Percentiles rank a stretch among this genome's conserved stretches.
phyloP scores from a whole-genome alignment of 331 rosid species.

The Malus hybrid region DNA sequence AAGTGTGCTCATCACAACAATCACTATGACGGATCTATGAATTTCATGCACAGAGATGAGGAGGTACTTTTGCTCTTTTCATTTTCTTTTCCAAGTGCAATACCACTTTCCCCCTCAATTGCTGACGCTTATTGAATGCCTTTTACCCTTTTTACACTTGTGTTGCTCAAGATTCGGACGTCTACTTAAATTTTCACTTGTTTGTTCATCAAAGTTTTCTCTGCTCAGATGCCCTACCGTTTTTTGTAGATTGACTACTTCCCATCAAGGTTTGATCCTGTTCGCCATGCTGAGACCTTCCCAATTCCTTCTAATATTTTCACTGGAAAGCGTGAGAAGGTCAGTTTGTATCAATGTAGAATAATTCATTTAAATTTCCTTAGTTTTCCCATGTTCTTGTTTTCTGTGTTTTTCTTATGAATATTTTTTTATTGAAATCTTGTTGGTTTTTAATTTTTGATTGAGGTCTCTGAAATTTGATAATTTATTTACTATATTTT shows the following conservation, averaged over 20 bases:
- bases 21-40: slow-evolving; percentile 88
- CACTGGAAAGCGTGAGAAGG: slow-evolving; percentile 73
- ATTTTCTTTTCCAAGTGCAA: not conserved
- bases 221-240: slow-evolving; percentile 5
- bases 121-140: not conserved
- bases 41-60: slow-evolving; percentile 86
- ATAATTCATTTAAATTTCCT: not conserved
- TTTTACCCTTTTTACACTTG: not conserved
- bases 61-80: slow-evolving; percentile 43
- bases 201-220: not conserved
- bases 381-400: no score
- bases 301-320: slow-evolving; percentile 52
- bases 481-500: no score
- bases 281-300: slow-evolving; percentile 68
- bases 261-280: slow-evolving; percentile 79
- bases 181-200: not conserved
- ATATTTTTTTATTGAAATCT: no score
- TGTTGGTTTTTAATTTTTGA: no score
- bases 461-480: no score
- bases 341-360: slow-evolving; percentile 13
- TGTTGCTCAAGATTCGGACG: not conserved
- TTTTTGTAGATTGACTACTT: slow-evolving; percentile 66
- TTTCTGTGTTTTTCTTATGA: not conserved
- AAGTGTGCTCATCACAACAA: slow-evolving; percentile 80
- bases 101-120: not conserved